Percentiles rank a stretch among this genome's conserved stretches.
These are phyloP conservation scores for Boletus rex-veris DNA, from an alignment of 768 basidiomycete genomes.

Conservation along the genomic window DNA sequence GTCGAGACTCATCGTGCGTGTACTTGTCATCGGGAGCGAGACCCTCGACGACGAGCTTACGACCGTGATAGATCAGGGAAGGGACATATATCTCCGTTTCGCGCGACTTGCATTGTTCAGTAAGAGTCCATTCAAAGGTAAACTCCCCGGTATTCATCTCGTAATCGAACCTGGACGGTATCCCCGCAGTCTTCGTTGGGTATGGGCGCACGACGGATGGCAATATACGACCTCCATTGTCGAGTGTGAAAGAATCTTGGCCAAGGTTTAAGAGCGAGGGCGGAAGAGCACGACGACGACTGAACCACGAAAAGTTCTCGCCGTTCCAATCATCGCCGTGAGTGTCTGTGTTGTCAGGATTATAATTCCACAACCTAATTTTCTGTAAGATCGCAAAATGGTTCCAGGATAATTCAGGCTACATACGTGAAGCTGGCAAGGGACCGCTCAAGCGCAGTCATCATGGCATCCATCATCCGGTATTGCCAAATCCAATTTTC, in stretches of 20 bases:
- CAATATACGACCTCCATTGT: conserved; percentile 80
- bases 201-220: conserved; percentile 84
- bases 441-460: conserved; percentile 74
- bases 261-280: conserved; percentile 51
- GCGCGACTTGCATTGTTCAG: conserved; percentile 32
- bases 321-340: conserved; percentile 91
- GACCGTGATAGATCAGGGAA: conserved; percentile 51
- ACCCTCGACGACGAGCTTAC: conserved; percentile 57
- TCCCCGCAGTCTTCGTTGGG: conserved; percentile 84
- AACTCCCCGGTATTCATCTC: conserved; percentile 73
- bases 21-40: conserved; percentile 50
- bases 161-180: conserved; percentile 70
- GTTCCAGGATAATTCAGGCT: background rate
- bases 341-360: conserved; percentile 77
- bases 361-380: conserved; percentile 89
- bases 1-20: conserved; percentile 58
- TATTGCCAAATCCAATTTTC: conserved; percentile 80
- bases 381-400: background rate
- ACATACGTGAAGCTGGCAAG: conserved; percentile 85
- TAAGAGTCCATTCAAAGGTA: conserved; percentile 55
- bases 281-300: conserved; percentile 54
- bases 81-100: conserved; percentile 88
- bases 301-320: conserved; percentile 97
- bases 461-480: conserved; percentile 93
- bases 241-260: conserved; percentile 66